These are phyloP conservation scores for Fragilariopsis cylindrus DNA, from an alignment of 108 stramenopile species.

Conservation along the genomic window DNA sequence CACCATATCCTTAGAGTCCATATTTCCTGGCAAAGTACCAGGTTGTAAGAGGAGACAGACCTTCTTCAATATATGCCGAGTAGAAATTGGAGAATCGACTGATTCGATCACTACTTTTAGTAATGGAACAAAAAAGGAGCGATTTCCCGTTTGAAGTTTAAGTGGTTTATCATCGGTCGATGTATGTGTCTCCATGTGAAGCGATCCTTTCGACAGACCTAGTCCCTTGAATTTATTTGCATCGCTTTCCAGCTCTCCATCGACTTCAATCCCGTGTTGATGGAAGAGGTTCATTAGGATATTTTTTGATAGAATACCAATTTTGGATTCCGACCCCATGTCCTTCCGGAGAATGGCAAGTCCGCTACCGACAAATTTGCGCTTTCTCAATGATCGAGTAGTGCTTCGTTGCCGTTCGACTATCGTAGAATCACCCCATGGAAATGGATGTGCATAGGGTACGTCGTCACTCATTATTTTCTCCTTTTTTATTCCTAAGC, in stretches of 20 bases:
- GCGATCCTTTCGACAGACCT: slow-evolving; percentile 1
- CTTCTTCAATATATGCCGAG: slow-evolving; percentile 55
- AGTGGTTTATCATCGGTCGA: slow-evolving; percentile 4
- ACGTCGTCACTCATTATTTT: slow-evolving; percentile 26
- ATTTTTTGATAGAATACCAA: slow-evolving; percentile 6
- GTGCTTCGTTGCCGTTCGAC: slow-evolving; percentile 18
- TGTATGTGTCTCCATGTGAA: not conserved
- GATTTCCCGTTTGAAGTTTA: slow-evolving; percentile 21
- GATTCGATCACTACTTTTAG: slow-evolving; percentile 22
- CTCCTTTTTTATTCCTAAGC: not conserved
- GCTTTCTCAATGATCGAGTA: slow-evolving; percentile 17
- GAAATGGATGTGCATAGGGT: slow-evolving; percentile 35
- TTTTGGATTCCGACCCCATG: slow-evolving; percentile 19
- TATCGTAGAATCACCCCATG: slow-evolving; percentile 28
- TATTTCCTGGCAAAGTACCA: slow-evolving; percentile 57
- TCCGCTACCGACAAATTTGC: slow-evolving; percentile 39
- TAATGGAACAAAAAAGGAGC: slow-evolving; percentile 37
- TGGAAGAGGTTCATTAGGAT: slow-evolving; percentile 9
- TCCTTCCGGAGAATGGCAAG: slow-evolving; percentile 25
- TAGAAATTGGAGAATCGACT: slow-evolving; percentile 27
- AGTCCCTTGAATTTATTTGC: slow-evolving; percentile 12
- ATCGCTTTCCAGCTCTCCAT: slow-evolving; percentile 22
- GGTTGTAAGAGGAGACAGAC: slow-evolving; percentile 61
- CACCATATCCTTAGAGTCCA: slow-evolving; percentile 81
- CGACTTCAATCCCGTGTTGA: slow-evolving; percentile 2